Evolutionary conservation across 2,329 filamentous ascomycete species (phyloP).

Genomic region (Nigrospora oryzae): DNA sequence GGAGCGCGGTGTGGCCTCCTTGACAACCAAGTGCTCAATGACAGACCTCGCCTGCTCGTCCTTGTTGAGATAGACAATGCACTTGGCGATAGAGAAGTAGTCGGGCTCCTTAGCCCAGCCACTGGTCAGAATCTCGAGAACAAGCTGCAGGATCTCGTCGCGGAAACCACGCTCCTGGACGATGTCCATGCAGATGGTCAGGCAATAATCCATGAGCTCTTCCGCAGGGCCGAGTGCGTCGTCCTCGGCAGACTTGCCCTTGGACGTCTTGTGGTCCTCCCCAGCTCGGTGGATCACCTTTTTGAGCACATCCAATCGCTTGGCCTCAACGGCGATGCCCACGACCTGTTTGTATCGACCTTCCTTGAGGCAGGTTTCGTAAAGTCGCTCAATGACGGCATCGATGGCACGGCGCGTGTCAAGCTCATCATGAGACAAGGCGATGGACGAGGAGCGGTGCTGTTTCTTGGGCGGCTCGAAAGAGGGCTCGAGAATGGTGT

Average conservation of each 20-base stretch:
- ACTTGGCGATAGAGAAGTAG: conserved; percentile 97
- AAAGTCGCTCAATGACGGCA: conserved; percentile 77
- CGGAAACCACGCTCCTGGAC: conserved; percentile 88
- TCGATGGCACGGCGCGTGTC: conserved; percentile 75
- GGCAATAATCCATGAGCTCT: conserved; percentile 91
- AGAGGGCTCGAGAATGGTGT: conserved; percentile 51
- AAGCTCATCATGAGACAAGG: conserved; percentile 53
- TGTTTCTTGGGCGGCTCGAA: conserved; percentile 45
- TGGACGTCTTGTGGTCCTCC: conserved; percentile 69
- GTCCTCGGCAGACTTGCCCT: conserved; percentile 48
- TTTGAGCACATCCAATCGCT: conserved; percentile 80
- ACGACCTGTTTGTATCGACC: conserved; percentile 93
- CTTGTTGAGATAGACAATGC: conserved; percentile 90
- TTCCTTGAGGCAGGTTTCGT: conserved; percentile 79
- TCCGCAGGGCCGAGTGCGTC: conserved; percentile 58
- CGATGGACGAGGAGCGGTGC: conserved; percentile 49
- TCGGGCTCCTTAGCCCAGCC: conserved; percentile 81
- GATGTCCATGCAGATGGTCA: conserved; percentile 95
- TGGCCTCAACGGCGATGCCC: conserved; percentile 91
- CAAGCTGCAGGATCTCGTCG: conserved; percentile 75
- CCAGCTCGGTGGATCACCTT: conserved; percentile 83
- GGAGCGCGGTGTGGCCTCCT: conserved; percentile 68
- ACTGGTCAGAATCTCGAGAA: conserved; percentile 81
- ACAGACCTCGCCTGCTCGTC: conserved; percentile 85
- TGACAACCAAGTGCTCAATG: conserved; percentile 65